Evolutionary conservation across 768 basidiomycete species (phyloP), one percentile per base, ranked within the genome.

Genomic region (Lactarius sp.): DNA sequence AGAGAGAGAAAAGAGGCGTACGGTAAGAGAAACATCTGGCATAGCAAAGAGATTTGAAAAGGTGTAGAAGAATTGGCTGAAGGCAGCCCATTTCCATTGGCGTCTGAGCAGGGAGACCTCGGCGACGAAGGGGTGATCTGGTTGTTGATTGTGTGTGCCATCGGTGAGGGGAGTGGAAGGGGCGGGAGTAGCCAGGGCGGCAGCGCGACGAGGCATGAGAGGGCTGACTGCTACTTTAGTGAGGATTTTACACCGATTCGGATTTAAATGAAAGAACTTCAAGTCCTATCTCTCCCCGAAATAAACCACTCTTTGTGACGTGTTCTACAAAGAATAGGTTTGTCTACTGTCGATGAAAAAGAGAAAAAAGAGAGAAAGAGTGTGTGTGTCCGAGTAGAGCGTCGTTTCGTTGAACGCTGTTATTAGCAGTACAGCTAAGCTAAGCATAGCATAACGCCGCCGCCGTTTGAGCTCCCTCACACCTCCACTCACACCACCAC

Each of bases 1-100:
- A 42, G 22, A 33, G n/a, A 22, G 46, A 54, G 33, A 50, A 59
- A 47, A 56, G 65, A 8, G 56, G 76, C 81, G 68, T 72, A 91
- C 90, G 62, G 76, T 71, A 46, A 91, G 75, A 49, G 89, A 79
- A 66, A 94, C 82, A 70, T 90, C 88, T 50, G 81, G 75, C 77
- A 88, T 80, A 44, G 84, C 79, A 67, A 95, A 83, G 61, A 94
- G 79, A 55, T 82, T 81, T 53, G 82, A 80, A 76, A 95, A 96
- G 33, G 88, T 92, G 73, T 82, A 87, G 76, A 92, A 87, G 81
- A 96, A 95, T 73, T 95, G 92, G 75, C 83, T 83, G 75, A 94
- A 89, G 31, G 88, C 88, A 6, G 94, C 94, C 92, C 92, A 96
- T 79, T 90, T 87, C 92, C 92, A 95, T 67, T 92, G 84, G 62